These are phyloP conservation scores for Paecilomyces niveus DNA, from an alignment of 2,329 filamentous ascomycete genomes.

Conservation along the genomic window DNA sequence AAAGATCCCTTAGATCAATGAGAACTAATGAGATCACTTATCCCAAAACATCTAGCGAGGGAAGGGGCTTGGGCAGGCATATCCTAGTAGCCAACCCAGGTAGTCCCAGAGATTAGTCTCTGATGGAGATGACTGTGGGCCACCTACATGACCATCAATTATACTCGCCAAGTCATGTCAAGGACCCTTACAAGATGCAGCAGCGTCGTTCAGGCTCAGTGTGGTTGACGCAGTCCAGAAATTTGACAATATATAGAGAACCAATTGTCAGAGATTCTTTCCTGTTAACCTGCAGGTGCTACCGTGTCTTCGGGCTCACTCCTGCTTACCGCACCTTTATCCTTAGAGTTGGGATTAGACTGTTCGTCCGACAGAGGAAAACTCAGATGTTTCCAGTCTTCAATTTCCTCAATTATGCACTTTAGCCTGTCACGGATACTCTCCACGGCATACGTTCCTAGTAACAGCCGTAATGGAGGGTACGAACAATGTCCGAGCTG, in stretches of 20 bases:
- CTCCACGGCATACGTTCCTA: conserved; percentile 92
- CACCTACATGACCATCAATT: background rate
- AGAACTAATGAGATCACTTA: background rate
- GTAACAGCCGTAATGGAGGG: conserved; percentile 75
- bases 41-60: background rate
- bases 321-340: background rate
- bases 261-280: background rate
- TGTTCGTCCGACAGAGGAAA: conserved; percentile 45
- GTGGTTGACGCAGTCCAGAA: background rate
- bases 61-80: background rate
- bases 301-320: background rate
- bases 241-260: background rate
- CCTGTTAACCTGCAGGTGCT: background rate
- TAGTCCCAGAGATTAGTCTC: background rate
- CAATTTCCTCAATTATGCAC: conserved; percentile 88
- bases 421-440: conserved; percentile 85
- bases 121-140: background rate
- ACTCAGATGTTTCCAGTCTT: conserved; percentile 85
- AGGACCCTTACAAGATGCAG: background rate
- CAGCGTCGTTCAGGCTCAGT: background rate
- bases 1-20: background rate
- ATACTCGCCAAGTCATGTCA: background rate
- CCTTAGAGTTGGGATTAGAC: conserved; percentile 3
- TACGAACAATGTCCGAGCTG: conserved; percentile 92
- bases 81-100: background rate